Percentiles rank a stretch among this genome's conserved stretches.
These are phyloP conservation scores for Chrysoporthe puriensis DNA, from an alignment of 2,329 filamentous ascomycete species.

Conservation along the genomic window DNA sequence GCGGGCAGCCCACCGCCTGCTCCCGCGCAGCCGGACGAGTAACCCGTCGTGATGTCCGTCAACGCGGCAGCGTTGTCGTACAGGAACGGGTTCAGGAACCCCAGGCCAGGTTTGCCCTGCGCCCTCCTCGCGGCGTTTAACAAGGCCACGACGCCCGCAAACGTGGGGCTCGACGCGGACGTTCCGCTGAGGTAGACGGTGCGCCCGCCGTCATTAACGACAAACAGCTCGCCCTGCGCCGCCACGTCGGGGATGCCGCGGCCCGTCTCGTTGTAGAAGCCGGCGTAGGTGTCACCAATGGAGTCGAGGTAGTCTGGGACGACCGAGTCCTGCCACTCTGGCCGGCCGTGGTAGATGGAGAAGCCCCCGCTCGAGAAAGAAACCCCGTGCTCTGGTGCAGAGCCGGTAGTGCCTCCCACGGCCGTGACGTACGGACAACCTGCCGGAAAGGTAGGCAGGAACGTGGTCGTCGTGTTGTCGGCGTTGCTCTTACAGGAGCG, in stretches of 20 bases:
- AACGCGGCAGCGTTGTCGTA: constrained; percentile 39
- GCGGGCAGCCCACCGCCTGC: constrained; percentile 15
- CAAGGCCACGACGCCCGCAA: constrained; percentile 45
- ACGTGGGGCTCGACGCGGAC: constrained; percentile 43
- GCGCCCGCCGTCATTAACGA: constrained; percentile 37
- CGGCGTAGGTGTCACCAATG: constrained; percentile 43
- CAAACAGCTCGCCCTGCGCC: constrained; percentile 56
- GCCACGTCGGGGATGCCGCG: constrained; percentile 46
- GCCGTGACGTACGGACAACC: constrained; percentile 59
- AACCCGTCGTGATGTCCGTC: constrained; percentile 37
- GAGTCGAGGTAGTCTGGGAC: constrained; percentile 41
- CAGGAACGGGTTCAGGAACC: constrained; percentile 43
- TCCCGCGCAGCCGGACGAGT: constrained; percentile 18
- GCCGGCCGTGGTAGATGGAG: constrained; percentile 42
- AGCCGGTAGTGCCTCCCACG: constrained; percentile 56
- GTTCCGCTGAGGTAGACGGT: constrained; percentile 36
- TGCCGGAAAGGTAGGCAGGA: constrained; percentile 34
- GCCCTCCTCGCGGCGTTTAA: constrained; percentile 47
- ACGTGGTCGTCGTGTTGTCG: constrained; percentile 26
- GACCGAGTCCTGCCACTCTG: constrained; percentile 39
- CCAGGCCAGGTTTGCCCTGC: constrained; percentile 39
- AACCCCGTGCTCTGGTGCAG: constrained; percentile 41
- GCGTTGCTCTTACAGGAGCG: constrained; percentile 22
- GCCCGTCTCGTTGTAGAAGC: constrained; percentile 42
- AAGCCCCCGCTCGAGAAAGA: constrained; percentile 45